Percentiles rank a stretch among this genome's conserved stretches.
phyloP scores from a whole-genome alignment of 2,329 filamentous ascomycete species.

The Aspergillus sp. region DNA sequence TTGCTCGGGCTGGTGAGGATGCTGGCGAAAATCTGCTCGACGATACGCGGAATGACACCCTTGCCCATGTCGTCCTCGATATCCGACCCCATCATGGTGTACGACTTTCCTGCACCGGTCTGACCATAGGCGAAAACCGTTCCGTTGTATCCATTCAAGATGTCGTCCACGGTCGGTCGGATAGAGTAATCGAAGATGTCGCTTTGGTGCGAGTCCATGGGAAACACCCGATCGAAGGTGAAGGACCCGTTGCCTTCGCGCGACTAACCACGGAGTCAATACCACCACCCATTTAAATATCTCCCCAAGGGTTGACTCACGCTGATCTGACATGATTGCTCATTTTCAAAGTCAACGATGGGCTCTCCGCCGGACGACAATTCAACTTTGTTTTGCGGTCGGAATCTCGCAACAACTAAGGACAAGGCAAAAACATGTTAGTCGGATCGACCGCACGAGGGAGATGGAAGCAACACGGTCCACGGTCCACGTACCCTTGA shows the following conservation, averaged over 20 bases:
- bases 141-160: slow-evolving; percentile 98
- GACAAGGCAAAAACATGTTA: slow-evolving; percentile 42
- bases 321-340: slow-evolving; percentile 83
- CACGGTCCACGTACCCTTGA: slow-evolving; percentile 48
- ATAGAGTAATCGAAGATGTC: slow-evolving; percentile 99
- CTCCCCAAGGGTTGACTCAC: slow-evolving; percentile 49
- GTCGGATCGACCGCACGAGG: slow-evolving; percentile 4
- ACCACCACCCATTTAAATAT: background rate
- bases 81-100: slow-evolving; percentile 97
- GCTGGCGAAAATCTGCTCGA: slow-evolving; percentile 95
- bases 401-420: slow-evolving; percentile 92
- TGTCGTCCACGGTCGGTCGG: slow-evolving; percentile 91
- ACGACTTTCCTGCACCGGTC: slow-evolving; percentile 97
- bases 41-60: slow-evolving; percentile 94
- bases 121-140: slow-evolving; percentile 98
- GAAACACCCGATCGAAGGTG: slow-evolving; percentile 97
- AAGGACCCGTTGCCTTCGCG: slow-evolving; percentile 69
- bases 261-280: background rate
- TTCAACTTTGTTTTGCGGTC: slow-evolving; percentile 95
- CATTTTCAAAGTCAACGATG: slow-evolving; percentile 83
- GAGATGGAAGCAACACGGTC: background rate
- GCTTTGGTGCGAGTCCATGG: slow-evolving; percentile 83
- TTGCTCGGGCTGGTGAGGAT: slow-evolving; percentile 88
- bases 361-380: slow-evolving; percentile 85
- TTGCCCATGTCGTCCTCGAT: slow-evolving; percentile 86